Base-by-base conservation (phyloP, 179 eudicot genomes). In the Silene coronaria region DNA sequence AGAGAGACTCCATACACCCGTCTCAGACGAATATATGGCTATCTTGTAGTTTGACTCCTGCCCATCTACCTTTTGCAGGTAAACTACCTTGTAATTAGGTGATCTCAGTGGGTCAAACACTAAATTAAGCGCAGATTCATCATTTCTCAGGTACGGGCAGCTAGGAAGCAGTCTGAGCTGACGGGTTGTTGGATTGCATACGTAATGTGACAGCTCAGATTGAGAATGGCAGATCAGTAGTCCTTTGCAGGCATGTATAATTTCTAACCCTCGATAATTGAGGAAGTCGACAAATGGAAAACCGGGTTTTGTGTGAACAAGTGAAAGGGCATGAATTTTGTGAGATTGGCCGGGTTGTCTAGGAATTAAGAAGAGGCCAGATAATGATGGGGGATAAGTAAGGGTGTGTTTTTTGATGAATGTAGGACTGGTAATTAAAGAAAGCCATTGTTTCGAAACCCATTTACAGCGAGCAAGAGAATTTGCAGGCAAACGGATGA, bases 211-310 rank as follows among this genome's bases (percentile, higher is more conserved):
- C n/a, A 19, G 21, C 19, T 16, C 75, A 24, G 71, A 77, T 34
- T 30, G 57, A 59, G 71, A 77, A 63, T 30, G 45, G 36, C 84
- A 81, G 14, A 81, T 71, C 5, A 78, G 48, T 2, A 77, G n/a
- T 58, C 84, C 84, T 53, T 70, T 81, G 58, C 81, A 78, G 34
- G 84, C 70, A 17, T 81, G 78, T 11, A 77, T 2, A 51, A 78
- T 77, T 34, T 70, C 68, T 6, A 77, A 70, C 26, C 65, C 58
- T 63, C 53, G 75, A 34, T 67, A 63, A 19, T 78, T 74, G 7
- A 78, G 67, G 36, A 77, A 78, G 12, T 70, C 12, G 26, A 57
- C 23, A 64, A 73, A 58, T 13, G 78, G 64, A 8, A 22, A 22
- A n/a, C 11, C 4, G 17, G 68, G 48, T 23, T 70, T n/a, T 17